A percentile compares a stretch with the other conserved stretches of the same genome.
phyloP scores from a whole-genome alignment of 2,329 filamentous ascomycete species.

The Fusarium gaditjirri region DNA sequence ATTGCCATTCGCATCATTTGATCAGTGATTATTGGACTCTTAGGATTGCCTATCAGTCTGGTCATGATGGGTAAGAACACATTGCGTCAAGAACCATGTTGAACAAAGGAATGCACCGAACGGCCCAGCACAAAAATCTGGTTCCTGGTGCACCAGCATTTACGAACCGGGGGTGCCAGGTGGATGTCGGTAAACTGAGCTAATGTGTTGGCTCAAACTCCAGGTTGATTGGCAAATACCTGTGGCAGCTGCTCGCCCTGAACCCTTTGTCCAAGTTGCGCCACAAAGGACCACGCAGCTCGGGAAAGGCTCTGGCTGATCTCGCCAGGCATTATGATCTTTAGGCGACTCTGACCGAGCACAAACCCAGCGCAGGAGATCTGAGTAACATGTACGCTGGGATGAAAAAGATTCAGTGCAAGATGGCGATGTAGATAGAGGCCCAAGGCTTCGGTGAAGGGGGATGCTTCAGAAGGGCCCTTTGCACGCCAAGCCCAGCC shows the following conservation, averaged over 20 bases:
- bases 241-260: constrained; percentile 42
- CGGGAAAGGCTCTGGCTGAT: constrained; percentile 46
- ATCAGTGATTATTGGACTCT: neutral
- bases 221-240: constrained; percentile 37
- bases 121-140: neutral
- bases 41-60: neutral
- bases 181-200: neutral
- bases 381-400: constrained; percentile 62
- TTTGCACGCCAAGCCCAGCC: constrained; percentile 62
- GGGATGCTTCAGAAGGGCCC: constrained; percentile 37
- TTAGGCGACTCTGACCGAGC: constrained; percentile 63
- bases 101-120: neutral
- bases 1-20: neutral
- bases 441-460: constrained; percentile 63
- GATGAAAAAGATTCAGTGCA: constrained; percentile 65
- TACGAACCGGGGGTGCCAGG: neutral
- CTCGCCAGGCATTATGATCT: constrained; percentile 53
- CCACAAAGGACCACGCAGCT: constrained; percentile 53
- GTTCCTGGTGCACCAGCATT: neutral
- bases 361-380: constrained; percentile 67
- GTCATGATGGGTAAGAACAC: neutral
- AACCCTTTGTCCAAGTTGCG: constrained; percentile 50
- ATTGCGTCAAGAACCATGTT: neutral
- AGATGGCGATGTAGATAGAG: constrained; percentile 64
- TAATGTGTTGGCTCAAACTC: constrained; percentile 16